Evolutionary conservation across 106 monocot genomes (phyloP).

Genomic region (Dendrobium chrysotoxum): DNA sequence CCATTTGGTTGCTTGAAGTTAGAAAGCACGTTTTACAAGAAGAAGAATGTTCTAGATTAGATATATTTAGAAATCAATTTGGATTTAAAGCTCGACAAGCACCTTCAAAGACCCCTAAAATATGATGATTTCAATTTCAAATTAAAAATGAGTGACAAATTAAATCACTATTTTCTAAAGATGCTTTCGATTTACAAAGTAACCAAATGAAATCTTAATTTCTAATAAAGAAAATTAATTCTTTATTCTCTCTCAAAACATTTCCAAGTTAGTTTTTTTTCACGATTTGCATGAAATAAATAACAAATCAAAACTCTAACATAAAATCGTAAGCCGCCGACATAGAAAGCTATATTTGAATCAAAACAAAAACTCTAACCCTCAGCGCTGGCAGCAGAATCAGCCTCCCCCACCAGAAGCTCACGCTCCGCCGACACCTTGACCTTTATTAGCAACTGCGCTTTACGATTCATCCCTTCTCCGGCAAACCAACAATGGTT

Average conservation of each 20-base stretch:
- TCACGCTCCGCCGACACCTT: background rate
- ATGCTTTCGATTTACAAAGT: too few species aligned
- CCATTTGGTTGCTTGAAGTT: too few species aligned
- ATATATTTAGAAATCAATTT: too few species aligned
- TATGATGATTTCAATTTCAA: too few species aligned
- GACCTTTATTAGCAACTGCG: background rate
- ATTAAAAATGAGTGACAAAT: too few species aligned
- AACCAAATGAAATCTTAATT: too few species aligned
- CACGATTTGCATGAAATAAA: background rate
- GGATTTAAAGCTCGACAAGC: too few species aligned
- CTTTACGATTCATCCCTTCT: background rate
- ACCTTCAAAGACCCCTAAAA: too few species aligned
- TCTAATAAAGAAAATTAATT: background rate
- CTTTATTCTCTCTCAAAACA: background rate
- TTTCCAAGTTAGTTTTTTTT: background rate
- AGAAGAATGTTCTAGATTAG: too few species aligned
- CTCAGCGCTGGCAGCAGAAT: background rate
- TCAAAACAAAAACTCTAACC: background rate
- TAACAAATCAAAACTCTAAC: background rate
- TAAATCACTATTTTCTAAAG: too few species aligned
- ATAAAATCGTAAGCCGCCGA: background rate
- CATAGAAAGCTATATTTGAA: background rate
- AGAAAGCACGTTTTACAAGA: too few species aligned
- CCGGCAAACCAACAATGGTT: background rate
- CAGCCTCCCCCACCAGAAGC: background rate